Conservation (phyloP, 1,284 basidiomycete genomes). For the Sanguinoderma infundibulare region DNA sequence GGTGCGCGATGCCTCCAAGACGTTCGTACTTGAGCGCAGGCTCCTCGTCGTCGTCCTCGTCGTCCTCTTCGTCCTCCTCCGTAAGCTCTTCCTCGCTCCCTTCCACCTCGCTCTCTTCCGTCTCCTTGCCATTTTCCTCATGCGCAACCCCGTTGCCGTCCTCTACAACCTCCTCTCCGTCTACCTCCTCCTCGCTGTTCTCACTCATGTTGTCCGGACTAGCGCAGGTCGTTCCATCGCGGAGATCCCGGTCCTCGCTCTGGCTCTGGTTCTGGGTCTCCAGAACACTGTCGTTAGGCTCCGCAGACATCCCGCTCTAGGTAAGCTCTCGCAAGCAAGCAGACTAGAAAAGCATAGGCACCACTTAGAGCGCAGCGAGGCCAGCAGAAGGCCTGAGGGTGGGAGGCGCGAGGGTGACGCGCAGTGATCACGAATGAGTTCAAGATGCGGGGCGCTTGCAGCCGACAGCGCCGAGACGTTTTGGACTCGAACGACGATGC, state of each 20-base stretch:
- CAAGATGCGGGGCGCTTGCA: too few species aligned
- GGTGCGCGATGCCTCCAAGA: conserved; percentile 74
- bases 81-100: conserved; percentile 20
- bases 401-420: conserved; percentile 19
- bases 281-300: conserved; percentile 6
- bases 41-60: conserved; percentile 77
- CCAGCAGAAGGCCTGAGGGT: neutral
- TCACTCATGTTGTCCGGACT: conserved; percentile 29
- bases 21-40: conserved; percentile 91
- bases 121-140: neutral
- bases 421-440: conserved; percentile 6
- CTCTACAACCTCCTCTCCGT: conserved; percentile 11
- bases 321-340: neutral
- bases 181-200: conserved; percentile 12
- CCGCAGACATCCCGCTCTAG: conserved; percentile 17
- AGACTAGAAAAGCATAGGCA: conserved; percentile 10
- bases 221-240: conserved; percentile 16
- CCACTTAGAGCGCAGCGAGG: neutral
- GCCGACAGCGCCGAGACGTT: neutral
- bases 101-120: neutral
- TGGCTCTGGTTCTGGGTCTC: neutral
- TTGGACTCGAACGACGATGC: conserved; percentile 43
- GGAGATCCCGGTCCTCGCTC: neutral
- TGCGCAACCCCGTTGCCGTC: conserved; percentile 7
- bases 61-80: conserved; percentile 44